Evolutionary conservation across 441 rosid species (phyloP), one percentile per base, ranked within the genome.

Genomic region (Populus hybrid): DNA sequence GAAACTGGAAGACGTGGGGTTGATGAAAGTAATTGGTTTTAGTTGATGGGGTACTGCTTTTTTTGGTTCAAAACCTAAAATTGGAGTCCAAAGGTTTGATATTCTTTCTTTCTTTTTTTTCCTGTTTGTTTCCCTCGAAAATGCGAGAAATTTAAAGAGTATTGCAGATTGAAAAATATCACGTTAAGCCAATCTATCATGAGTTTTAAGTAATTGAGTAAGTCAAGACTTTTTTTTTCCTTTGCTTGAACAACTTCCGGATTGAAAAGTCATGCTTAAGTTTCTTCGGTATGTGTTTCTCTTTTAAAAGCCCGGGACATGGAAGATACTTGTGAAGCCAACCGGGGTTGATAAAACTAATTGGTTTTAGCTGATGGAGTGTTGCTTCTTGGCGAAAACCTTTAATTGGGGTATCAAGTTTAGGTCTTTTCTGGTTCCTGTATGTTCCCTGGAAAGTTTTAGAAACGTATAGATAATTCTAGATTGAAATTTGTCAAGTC

Each of bases 391-490:
- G 9, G 69, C 26, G 26, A 73, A 59, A 10, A 38, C 79, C 14
- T 34, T 10, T 38, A 10, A 70, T 70, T 61, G 28, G 28, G 57
- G 18, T 77, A 18, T 63, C 21, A 73, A 63, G 63, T 14, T 38
- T 11, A 20, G 28, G 21, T 10, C 46, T 68, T 34, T 67, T n/a
- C 54, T 9, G 65, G 68, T 46, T 73, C 28, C 61, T 73, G 28
- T 73, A 73, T 74, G 57, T 23, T 81, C 38, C n/a, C 46, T 57
- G 74, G 71, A 77, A 80, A 80, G 57, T 67, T 61, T 38, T 42
- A 73, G 74, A 5, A 70, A 69, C 11, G 24, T 28, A 50, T 10
- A 67, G 64, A 35, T 23, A 9, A 2, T 63, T 24, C 40, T 10
- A 18, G 63, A 40, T 74, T n/a, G 30, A 11, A 2, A 12, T 66